Evolutionary conservation across 495 filamentous ascomycete species (phyloP).

Genomic region (Penicillium bialowiezense): DNA sequence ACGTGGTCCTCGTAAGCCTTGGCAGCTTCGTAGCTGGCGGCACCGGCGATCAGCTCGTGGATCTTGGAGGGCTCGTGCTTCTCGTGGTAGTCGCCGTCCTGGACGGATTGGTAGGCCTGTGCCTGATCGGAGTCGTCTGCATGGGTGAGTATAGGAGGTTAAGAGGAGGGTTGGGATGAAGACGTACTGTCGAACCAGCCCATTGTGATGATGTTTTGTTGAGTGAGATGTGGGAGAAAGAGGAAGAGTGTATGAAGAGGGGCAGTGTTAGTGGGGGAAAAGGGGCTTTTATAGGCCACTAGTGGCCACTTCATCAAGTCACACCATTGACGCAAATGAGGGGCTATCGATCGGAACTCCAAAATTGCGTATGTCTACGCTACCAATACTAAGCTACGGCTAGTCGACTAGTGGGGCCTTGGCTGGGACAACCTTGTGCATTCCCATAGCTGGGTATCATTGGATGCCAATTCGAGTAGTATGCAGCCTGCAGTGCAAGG

Average conservation of each 20-base stretch:
- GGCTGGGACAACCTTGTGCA: too few relatives aligned
- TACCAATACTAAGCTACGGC: too few relatives aligned
- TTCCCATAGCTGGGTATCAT: too few relatives aligned
- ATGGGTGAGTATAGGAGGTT: too few relatives aligned
- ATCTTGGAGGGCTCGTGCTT: constrained; percentile 54
- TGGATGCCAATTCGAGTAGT: too few relatives aligned
- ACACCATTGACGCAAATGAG: background rate
- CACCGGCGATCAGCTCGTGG: constrained; percentile 69
- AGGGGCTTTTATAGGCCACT: constrained; percentile 3
- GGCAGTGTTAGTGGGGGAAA: background rate
- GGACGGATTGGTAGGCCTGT: constrained; percentile 43
- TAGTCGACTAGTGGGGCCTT: too few relatives aligned
- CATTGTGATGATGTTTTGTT: constrained; percentile 15
- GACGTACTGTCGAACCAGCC: constrained; percentile 24
- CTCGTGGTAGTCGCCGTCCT: constrained; percentile 2
- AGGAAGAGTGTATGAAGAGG: background rate
- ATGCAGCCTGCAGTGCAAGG: too few relatives aligned
- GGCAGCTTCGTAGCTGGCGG: constrained; percentile 70
- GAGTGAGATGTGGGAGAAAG: background rate
- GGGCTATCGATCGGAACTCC: constrained; percentile 1
- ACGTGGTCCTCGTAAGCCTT: constrained; percentile 68
- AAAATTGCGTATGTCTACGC: too few relatives aligned
- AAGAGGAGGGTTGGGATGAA: background rate
- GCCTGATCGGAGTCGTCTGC: constrained; percentile 24
- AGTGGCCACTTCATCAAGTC: background rate